A percentile compares a stretch with the other conserved stretches of the same genome.
These are phyloP conservation scores for bread wheat (Triticum aestivum) DNA, from an alignment of 176 grass and related monocot species.

Conservation along the genomic window IWGSC_CS_RefSeq_v2.1 NC_057811.1:124489971-124490470, in stretches of 20 bases:
- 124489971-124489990: neutral
- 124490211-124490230: too few species aligned
- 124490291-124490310: slow-evolving; percentile 34
- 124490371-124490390: too few species aligned
- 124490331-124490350: neutral
- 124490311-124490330: slow-evolving; percentile 56
- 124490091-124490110: slow-evolving; percentile 39
- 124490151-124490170: neutral
- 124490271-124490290: too few species aligned
- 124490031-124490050: too few species aligned
- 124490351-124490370: too few species aligned
- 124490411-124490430: too few species aligned
- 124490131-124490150: slow-evolving; percentile 13
- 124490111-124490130: slow-evolving; percentile 30
- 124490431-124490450: neutral
- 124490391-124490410: too few species aligned
- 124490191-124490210: too few species aligned
- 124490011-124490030: too few species aligned
- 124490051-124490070: slow-evolving; percentile 30
- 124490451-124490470: neutral
- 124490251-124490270: too few species aligned
- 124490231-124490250: too few species aligned
- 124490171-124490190: too few species aligned
- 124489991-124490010: neutral
- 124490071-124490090: slow-evolving; percentile 44